Conservation (phyloP, 2,329 filamentous ascomycete genomes). For the Monosporascus sp. region DNA sequence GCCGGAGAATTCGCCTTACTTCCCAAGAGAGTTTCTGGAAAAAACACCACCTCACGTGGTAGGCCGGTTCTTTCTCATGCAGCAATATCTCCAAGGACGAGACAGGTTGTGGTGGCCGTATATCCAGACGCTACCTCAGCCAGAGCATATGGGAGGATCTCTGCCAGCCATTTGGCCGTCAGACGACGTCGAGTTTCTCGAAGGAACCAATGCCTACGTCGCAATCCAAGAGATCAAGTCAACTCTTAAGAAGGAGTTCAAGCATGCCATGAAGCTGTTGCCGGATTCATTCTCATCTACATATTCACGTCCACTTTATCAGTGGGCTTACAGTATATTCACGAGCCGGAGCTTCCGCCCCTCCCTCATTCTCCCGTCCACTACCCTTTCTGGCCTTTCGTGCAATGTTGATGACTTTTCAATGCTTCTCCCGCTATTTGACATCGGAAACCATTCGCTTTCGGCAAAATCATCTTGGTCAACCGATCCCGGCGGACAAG, state of each 20-base stretch:
- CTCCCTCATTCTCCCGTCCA: slow-evolving; percentile 46
- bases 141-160: slow-evolving; percentile 44
- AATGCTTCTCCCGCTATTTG: slow-evolving; percentile 64
- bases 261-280: slow-evolving; percentile 35
- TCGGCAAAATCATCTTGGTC: slow-evolving; percentile 52
- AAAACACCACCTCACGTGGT: slow-evolving; percentile 52
- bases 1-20: slow-evolving; percentile 19
- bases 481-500: slow-evolving; percentile 30
- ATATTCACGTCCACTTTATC: slow-evolving; percentile 47
- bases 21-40: slow-evolving; percentile 46
- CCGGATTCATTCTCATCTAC: slow-evolving; percentile 25
- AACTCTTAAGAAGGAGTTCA: slow-evolving; percentile 41
- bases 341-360: slow-evolving; percentile 61
- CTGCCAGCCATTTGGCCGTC: slow-evolving; percentile 60
- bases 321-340: slow-evolving; percentile 61
- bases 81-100: slow-evolving; percentile 55
- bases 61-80: slow-evolving; percentile 63
- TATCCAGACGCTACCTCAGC: slow-evolving; percentile 59
- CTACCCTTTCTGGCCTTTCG: slow-evolving; percentile 25
- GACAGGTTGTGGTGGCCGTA: slow-evolving; percentile 65
- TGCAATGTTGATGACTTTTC: slow-evolving; percentile 56
- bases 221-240: slow-evolving; percentile 35
- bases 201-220: slow-evolving; percentile 25
- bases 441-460: slow-evolving; percentile 67
- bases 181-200: slow-evolving; percentile 51